Evolutionary conservation across 805 yeast species (phyloP).

Genomic region (Lipomyces sp.): DNA sequence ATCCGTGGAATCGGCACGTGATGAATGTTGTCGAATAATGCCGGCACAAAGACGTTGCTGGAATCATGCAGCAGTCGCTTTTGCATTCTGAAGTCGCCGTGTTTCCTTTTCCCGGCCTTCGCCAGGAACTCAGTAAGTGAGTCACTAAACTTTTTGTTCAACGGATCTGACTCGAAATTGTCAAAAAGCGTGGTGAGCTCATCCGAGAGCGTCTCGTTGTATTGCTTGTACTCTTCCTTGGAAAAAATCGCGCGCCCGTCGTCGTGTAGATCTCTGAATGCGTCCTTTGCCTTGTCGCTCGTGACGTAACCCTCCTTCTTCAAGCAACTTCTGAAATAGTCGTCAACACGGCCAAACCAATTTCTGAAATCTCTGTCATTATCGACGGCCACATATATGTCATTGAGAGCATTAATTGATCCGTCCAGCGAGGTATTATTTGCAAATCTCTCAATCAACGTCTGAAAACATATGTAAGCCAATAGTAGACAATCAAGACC

Average conservation of each 20-base stretch:
- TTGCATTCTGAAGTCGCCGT: background rate
- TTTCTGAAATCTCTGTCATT: conserved; percentile 19
- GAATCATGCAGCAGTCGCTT: conserved; percentile 11
- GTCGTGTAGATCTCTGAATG: conserved; percentile 15
- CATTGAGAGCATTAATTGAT: conserved; percentile 11
- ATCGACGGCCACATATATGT: conserved; percentile 21
- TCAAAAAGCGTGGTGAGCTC: conserved; percentile 12
- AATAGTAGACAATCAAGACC: no score
- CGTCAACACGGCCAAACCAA: conserved; percentile 19
- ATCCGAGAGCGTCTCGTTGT: conserved; percentile 14
- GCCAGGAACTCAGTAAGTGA: conserved; percentile 9
- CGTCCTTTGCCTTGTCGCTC: conserved; percentile 13
- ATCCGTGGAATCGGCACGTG: conserved; percentile 28
- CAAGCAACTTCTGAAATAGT: conserved; percentile 16
- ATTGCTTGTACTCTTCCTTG: conserved; percentile 9
- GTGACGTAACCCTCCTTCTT: conserved; percentile 22
- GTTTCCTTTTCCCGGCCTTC: conserved; percentile 2
- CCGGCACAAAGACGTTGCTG: conserved; percentile 19
- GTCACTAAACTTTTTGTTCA: conserved; percentile 13
- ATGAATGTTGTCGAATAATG: conserved; percentile 11
- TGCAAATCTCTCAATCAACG: conserved; percentile 26
- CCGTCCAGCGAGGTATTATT: conserved; percentile 22
- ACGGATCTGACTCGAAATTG: conserved; percentile 20
- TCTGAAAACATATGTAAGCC: no score
- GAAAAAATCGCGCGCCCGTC: conserved; percentile 15